Evolutionary conservation across 768 basidiomycete species (phyloP), one percentile per base, ranked within the genome.

Genomic region (Cyclocybe aegerita): DNA sequence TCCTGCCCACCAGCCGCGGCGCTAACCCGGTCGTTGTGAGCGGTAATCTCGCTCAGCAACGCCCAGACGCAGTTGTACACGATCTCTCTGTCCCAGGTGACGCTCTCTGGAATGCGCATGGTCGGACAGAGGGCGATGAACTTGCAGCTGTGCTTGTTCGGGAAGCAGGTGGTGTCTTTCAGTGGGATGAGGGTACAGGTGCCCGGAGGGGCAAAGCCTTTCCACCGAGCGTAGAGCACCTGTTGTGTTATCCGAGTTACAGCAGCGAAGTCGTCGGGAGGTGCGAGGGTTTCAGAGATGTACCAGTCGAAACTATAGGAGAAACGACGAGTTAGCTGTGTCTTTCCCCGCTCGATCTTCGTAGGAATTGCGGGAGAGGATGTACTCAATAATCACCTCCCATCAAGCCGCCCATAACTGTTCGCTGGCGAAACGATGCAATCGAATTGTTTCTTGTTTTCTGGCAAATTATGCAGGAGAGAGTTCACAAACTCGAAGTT

Each of bases 41-140:
- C 36, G 1, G 53, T 50, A 15, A 60, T 40, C 10, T 50, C 33
- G 11, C 53, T 48, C 43, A 60, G 46, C 9, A 62, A 31, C 1
- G 61, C 52, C 61, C 78, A 66, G 46, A 63, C 55, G 45, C 55
- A 52, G 11, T 65, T 63, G 42, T 66, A 65, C 4, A 63, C 59
- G 17, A 67, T 49, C 33, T 67, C 64, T 32, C 49, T 41, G 45
- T 67, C 55, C 65, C 62, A 65, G 1, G 29, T 52, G 30, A 62
- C 56, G 34, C 48, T 45, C 38, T 63, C 59, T 4, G 65, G 64
- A 14, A 56, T 52, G 34, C 65, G 64, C 65, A 67, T 67, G 8
- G 64, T 67, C 5, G 65, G 64, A 38, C 59, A 60, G 14, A 66
- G 45, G 17, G 64, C 62, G 50, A 65, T 52, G 30, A 48, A 58